Evolutionary conservation across 495 filamentous ascomycete genomes (phyloP).

Genomic region (Penicillium steckii): DNA sequence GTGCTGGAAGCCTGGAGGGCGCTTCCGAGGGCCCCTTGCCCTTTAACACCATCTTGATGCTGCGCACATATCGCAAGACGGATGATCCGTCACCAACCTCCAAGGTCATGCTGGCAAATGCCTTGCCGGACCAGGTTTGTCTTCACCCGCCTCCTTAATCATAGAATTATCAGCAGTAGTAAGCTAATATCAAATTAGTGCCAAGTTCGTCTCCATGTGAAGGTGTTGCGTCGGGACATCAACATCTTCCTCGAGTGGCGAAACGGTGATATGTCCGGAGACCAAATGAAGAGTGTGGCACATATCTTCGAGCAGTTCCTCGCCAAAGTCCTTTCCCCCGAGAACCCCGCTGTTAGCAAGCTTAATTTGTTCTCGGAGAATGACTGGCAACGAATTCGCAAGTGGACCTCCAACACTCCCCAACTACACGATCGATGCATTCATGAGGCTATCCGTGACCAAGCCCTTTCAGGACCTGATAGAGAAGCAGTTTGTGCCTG

Average conservation of each 20-base stretch:
- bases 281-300: conserved; percentile 45
- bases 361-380: conserved; percentile 37
- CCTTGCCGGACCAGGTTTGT: conserved; percentile 36
- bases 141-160: background rate
- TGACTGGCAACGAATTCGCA: conserved; percentile 42
- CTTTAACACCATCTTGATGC: conserved; percentile 42
- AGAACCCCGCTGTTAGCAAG: conserved; percentile 31
- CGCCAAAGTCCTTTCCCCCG: conserved; percentile 22
- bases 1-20: conserved; percentile 6
- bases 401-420: conserved; percentile 35
- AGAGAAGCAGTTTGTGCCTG: conserved; percentile 51
- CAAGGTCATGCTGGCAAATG: conserved; percentile 29
- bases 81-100: conserved; percentile 14
- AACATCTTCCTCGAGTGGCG: conserved; percentile 48
- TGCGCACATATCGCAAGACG: conserved; percentile 34
- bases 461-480: conserved; percentile 37
- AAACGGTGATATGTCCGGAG: conserved; percentile 41
- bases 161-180: background rate
- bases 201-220: conserved; percentile 46
- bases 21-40: conserved; percentile 19
- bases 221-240: conserved; percentile 39
- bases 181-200: conserved; percentile 24
- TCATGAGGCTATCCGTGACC: conserved; percentile 50
- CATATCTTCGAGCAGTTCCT: conserved; percentile 38
- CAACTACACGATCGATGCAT: conserved; percentile 45